Evolutionary conservation across 116 monocot genomes (phyloP), one percentile per base, ranked within the genome.

Genomic region (Zostera marina): DNA sequence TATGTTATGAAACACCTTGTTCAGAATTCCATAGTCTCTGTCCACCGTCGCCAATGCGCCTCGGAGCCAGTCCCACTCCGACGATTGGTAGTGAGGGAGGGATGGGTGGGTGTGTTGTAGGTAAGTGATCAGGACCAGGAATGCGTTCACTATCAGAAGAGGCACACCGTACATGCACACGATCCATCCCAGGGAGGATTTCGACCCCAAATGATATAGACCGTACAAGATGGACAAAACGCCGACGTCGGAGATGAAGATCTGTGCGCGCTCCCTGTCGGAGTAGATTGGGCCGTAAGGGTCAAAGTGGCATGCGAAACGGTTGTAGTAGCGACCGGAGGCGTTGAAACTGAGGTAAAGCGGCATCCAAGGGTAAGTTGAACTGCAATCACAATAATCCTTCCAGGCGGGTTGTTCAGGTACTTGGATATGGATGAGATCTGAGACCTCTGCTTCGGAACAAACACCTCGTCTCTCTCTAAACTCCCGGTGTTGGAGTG

Each of bases 71-170:
- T 91, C 91, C 91, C 91, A 91, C 70, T 85, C 85, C 12, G 56
- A 49, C 16, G 72, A 72, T 48, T 81, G 79, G 59, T 91, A 90
- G 68, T 81, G 85, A 0, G 90, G 84, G 60, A 90, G 59, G 5
- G 84, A 70, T 8, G 84, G 78, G 67, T 90, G 90, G 22, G 90
- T 84, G 76, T 90, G 90, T 69, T 90, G 90, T 43, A 90, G 68
- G 53, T 62, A 90, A 5, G 84, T 84, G 70, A 84, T 84, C 54
- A 81, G 71, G 8, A 90, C 90, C 42, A 90, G 62, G 58, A 73
- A 83, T 0, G 58, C 83, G 54, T 89, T 89, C n/a, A 78, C 76
- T 61, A 89, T 49, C 53, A 90, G 41, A 21, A 90, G 58, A 5
- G 90, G 90, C 32, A 77, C 55, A 21, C 71, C 76, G 58, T 90